Evolutionary conservation across 768 basidiomycete genomes (phyloP).

Genomic region (Panus rudis): DNA sequence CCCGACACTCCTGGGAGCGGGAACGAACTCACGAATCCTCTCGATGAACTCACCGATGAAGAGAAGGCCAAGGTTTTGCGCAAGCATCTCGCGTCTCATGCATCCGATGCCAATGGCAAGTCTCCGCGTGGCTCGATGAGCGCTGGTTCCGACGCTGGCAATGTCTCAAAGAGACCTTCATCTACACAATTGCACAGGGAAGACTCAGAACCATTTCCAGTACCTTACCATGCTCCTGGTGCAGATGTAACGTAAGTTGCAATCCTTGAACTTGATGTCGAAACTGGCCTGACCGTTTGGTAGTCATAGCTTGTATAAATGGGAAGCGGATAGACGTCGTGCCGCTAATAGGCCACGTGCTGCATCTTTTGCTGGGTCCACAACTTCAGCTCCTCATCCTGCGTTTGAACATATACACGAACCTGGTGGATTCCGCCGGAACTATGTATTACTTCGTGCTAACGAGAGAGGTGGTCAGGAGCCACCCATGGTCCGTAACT

Average conservation of each 20-base stretch:
- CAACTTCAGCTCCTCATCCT: constrained; percentile 50
- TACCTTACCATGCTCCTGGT: constrained; percentile 80
- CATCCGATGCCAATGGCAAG: constrained; percentile 47
- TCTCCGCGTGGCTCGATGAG: constrained; percentile 17
- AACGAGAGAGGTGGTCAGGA: constrained; percentile 47
- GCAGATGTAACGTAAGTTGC: constrained; percentile 88
- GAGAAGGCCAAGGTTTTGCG: constrained; percentile 79
- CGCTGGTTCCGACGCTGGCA: constrained; percentile 24
- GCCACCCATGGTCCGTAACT: constrained; percentile 68
- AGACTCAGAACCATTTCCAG: constrained; percentile 71
- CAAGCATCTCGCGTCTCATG: constrained; percentile 71
- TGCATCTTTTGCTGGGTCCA: constrained; percentile 60
- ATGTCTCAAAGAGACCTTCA: constrained; percentile 23
- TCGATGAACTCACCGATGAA: constrained; percentile 67
- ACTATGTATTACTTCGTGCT: constrained; percentile 73
- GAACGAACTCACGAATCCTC: constrained; percentile 24
- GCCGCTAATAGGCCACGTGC: constrained; percentile 55
- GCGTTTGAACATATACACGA: constrained; percentile 91
- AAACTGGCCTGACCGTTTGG: neutral
- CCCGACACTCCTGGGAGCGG: constrained; percentile 22
- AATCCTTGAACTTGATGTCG: constrained; percentile 2
- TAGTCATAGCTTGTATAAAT: constrained; percentile 93
- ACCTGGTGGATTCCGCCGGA: constrained; percentile 90
- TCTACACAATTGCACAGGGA: constrained; percentile 28
- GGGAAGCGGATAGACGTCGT: constrained; percentile 71